Evolutionary conservation across 1,139 yeast genomes (phyloP).

Genomic region (Taphrina confusa): DNA sequence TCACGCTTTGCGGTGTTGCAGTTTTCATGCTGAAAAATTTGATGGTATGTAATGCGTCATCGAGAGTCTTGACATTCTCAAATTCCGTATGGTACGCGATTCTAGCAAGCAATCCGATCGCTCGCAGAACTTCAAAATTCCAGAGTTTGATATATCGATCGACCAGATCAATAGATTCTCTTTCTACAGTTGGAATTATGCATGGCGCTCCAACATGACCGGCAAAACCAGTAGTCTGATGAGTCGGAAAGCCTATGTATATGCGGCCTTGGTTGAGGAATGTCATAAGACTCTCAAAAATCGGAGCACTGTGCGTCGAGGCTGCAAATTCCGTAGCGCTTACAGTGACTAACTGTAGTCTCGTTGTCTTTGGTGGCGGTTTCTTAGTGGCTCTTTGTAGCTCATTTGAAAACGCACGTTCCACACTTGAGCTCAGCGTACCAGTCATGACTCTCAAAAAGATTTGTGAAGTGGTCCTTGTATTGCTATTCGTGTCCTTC

Average conservation of each 20-base stretch:
- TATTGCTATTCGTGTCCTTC: neutral
- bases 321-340: slow-evolving; percentile 44
- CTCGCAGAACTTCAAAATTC: slow-evolving; percentile 49
- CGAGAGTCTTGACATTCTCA: slow-evolving; percentile 17
- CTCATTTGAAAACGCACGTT: slow-evolving; percentile 45
- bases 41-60: slow-evolving; percentile 17
- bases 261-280: slow-evolving; percentile 40
- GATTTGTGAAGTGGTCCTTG: slow-evolving; percentile 16
- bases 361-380: slow-evolving; percentile 49
- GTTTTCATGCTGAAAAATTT: slow-evolving; percentile 26
- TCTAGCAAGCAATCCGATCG: slow-evolving; percentile 49
- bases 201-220: slow-evolving; percentile 50
- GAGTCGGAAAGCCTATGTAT: slow-evolving; percentile 52
- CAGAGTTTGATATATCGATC: slow-evolving; percentile 50
- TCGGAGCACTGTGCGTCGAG: slow-evolving; percentile 46
- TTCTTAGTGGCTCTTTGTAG: slow-evolving; percentile 50
- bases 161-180: slow-evolving; percentile 52
- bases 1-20: slow-evolving; percentile 30
- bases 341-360: slow-evolving; percentile 46
- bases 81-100: slow-evolving; percentile 49
- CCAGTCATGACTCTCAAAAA: slow-evolving; percentile 32
- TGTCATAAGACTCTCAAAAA: slow-evolving; percentile 46
- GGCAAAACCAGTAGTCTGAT: slow-evolving; percentile 49
- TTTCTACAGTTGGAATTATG: slow-evolving; percentile 51
- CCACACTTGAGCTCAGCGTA: slow-evolving; percentile 10